Conservation (phyloP, 1,139 yeast species). For the Candida sp. region DNA sequence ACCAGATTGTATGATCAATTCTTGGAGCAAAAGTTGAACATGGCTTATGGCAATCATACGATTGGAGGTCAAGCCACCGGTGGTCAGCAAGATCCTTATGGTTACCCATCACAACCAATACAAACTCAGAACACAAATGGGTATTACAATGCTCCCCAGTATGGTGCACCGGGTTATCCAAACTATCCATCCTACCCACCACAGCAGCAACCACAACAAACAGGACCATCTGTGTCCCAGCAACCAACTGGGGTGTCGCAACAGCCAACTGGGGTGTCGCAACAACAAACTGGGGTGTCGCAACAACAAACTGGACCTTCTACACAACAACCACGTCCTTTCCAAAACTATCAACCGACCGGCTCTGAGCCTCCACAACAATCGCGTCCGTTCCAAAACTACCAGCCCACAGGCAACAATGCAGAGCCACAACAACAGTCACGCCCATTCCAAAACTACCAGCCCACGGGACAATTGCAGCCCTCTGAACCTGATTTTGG, state of each 20-base stretch:
- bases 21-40: slow-evolving; percentile 67
- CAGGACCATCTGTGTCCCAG: slow-evolving; percentile 5
- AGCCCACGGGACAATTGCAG: slow-evolving; percentile 5
- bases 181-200: slow-evolving; percentile 14
- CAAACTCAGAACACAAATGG: slow-evolving; percentile 3
- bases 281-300: slow-evolving; percentile 2
- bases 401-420: slow-evolving; percentile 2
- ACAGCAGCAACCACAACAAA: slow-evolving; percentile 6
- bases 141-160: slow-evolving; percentile 2
- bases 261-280: slow-evolving; percentile 5
- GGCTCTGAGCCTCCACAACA: not conserved
- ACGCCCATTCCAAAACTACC: slow-evolving; percentile 1
- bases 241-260: slow-evolving; percentile 5
- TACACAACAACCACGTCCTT: slow-evolving; percentile 1
- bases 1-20: slow-evolving; percentile 79
- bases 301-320: not conserved
- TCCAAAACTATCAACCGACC: slow-evolving; percentile 4
- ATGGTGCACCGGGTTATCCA: slow-evolving; percentile 3
- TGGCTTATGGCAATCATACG: slow-evolving; percentile 41
- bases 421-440: not conserved
- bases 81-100: slow-evolving; percentile 1
- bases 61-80: slow-evolving; percentile 3
- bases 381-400: slow-evolving; percentile 5
- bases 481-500: slow-evolving; percentile 14
- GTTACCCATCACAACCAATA: slow-evolving; percentile 1